Base-by-base conservation (phyloP, 441 rosid species). In the Adansonia gregorii region DNA sequence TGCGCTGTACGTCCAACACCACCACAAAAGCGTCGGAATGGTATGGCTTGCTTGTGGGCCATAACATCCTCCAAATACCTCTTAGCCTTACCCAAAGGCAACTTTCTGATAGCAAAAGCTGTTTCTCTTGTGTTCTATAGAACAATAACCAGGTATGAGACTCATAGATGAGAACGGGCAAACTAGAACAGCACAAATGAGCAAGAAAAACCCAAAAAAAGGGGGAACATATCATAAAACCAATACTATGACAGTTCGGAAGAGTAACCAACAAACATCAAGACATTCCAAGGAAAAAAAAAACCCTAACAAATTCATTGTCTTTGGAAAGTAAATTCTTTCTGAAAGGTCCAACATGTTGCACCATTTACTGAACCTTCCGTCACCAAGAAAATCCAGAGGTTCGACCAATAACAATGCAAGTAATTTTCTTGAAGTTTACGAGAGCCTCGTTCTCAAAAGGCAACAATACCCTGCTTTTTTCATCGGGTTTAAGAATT, bases 1-100 rank as follows among this genome's bases (percentile, higher is more conserved):
- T 95, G 98, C 74, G 99, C 98, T 66, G 98, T 94, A 43, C 99
- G 91, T 14, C 97, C 99, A 58, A 95, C 97, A 54, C 98, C 98
- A 55, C 98, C 66, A 58, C 98, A 95, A 86, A 90, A 96, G 10
- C 99, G 93, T 27, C 94, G 85, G 90, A 96, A 96, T 15, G 99
- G 98, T 9, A 94, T 96, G 27, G 98, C 99, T 78, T 94, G 99
- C 85, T 96, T 96, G 87, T 94, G 99, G 45, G 85, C 98, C 74
- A 94, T 78, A 41, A 96, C 99, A 94, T 96, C 99, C 82, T 96
- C 99, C 85, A 95, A 73, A 72, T 95, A 95, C 74, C 99, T 89
- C 85, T 95, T 95, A 3, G 99, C 99, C 93, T 94, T 92, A 43
- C 41, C 78, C 90, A 94, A 84, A 73, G 90, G 90, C 78, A 94